phyloP scores from a whole-genome alignment of 352 stramenopile species.

The Phytopythium litorale region DNA sequence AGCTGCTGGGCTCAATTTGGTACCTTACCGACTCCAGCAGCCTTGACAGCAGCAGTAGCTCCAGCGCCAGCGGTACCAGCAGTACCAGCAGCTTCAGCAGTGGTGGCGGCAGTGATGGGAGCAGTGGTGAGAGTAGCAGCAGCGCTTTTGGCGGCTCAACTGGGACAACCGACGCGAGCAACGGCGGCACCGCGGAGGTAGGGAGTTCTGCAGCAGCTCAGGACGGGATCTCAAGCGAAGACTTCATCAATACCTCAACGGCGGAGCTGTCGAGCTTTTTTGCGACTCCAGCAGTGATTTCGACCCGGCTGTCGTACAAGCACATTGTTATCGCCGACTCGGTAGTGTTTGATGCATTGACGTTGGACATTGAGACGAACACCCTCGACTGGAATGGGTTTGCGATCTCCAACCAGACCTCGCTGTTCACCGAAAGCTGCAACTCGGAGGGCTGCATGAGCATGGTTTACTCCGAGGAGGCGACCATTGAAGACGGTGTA shows the following conservation, averaged over 20 bases:
- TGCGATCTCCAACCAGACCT: neutral
- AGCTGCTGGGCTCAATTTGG: neutral
- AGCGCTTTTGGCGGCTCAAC: too few relatives aligned
- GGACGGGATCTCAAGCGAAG: neutral
- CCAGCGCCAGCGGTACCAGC: neutral
- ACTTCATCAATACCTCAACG: constrained; percentile 6
- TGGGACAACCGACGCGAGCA: neutral
- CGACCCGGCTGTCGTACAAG: neutral
- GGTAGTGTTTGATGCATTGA: constrained; percentile 16
- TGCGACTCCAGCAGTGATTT: constrained; percentile 2
- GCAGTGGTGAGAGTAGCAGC: too few relatives aligned
- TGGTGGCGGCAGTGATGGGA: too few relatives aligned
- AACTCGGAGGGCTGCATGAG: constrained; percentile 6
- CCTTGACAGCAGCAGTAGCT: neutral
- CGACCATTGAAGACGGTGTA: neutral
- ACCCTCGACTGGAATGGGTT: neutral
- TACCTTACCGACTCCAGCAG: neutral
- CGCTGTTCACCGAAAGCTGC: neutral
- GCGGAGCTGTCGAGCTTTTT: constrained; percentile 3
- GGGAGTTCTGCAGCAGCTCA: neutral
- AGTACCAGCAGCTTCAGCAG: neutral
- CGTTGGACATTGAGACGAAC: constrained; percentile 12
- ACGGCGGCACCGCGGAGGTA: neutral
- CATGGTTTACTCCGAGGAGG: neutral
- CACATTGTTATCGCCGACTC: constrained; percentile 10